Conservation (phyloP, 2,329 filamentous ascomycete genomes). For the Penicillium paneum region DNA sequence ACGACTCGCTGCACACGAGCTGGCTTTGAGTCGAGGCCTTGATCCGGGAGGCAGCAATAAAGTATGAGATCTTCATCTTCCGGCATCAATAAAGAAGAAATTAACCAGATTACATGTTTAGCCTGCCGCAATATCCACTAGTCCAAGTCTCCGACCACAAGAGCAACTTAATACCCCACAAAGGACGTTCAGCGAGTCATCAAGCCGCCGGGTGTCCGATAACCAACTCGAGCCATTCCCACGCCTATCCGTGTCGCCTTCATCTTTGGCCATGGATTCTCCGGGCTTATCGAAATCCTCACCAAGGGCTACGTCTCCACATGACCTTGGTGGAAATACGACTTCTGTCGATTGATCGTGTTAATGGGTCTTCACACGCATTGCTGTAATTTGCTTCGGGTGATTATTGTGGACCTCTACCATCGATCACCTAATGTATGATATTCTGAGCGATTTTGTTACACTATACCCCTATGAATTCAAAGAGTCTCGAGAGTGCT, state of each 20-base stretch:
- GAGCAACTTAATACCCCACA: conserved; percentile 3
- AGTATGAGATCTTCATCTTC: conserved; percentile 23
- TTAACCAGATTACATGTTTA: conserved; percentile 7
- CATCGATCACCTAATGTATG: conserved; percentile 2
- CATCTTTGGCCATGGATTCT: conserved; percentile 5
- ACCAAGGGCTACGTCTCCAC: conserved; percentile 9
- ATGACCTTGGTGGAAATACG: neutral
- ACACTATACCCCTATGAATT: conserved; percentile 8
- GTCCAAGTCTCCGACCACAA: conserved; percentile 8
- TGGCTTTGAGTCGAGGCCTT: conserved; percentile 56
- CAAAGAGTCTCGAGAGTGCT: conserved; percentile 3
- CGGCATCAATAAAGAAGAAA: neutral
- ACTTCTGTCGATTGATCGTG: neutral
- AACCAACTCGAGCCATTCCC: conserved; percentile 36
- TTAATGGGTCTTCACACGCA: neutral
- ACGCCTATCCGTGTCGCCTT: conserved; percentile 20
- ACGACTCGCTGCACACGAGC: conserved; percentile 53
- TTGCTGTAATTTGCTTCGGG: neutral
- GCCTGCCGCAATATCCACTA: conserved; percentile 2
- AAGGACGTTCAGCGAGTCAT: conserved; percentile 13
- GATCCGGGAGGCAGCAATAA: conserved; percentile 23
- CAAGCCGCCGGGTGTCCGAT: conserved; percentile 13
- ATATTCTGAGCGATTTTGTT: conserved; percentile 7
- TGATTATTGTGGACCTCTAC: neutral
- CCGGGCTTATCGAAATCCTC: conserved; percentile 5